A percentile compares a stretch with the other conserved stretches of the same genome.
These are phyloP conservation scores for Dendrobium officinale DNA, from an alignment of 106 monocot species.

Conservation along the genomic window DNA sequence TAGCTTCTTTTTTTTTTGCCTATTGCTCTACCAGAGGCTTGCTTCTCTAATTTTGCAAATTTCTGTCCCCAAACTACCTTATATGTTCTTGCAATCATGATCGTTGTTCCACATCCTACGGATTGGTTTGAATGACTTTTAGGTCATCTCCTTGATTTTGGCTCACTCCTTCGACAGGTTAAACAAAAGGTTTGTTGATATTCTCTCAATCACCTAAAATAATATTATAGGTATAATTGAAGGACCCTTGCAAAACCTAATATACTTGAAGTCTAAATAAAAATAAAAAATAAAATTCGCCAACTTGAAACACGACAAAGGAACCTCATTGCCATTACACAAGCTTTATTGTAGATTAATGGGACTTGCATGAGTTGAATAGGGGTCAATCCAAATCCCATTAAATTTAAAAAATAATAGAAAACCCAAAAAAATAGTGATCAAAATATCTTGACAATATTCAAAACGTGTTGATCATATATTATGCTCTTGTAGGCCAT, in stretches of 20 bases:
- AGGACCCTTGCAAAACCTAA: no score
- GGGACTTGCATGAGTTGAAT: background rate
- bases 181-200: background rate
- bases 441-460: background rate
- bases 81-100: background rate
- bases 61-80: background rate
- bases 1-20: background rate
- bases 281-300: no score
- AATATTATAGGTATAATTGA: background rate
- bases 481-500: background rate
- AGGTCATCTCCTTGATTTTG: background rate
- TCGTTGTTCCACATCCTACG: background rate
- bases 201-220: background rate
- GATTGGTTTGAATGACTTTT: background rate
- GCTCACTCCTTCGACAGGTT: background rate
- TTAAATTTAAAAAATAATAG: background rate
- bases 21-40: background rate
- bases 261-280: no score
- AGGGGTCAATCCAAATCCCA: background rate
- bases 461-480: background rate
- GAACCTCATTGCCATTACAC: background rate
- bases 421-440: background rate
- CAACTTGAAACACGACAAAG: background rate
- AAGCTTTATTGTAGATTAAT: background rate
- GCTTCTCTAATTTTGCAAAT: background rate